These are phyloP conservation scores for Chalara sp. DNA, from an alignment of 2,329 filamentous ascomycete genomes.

Conservation along the genomic window DNA sequence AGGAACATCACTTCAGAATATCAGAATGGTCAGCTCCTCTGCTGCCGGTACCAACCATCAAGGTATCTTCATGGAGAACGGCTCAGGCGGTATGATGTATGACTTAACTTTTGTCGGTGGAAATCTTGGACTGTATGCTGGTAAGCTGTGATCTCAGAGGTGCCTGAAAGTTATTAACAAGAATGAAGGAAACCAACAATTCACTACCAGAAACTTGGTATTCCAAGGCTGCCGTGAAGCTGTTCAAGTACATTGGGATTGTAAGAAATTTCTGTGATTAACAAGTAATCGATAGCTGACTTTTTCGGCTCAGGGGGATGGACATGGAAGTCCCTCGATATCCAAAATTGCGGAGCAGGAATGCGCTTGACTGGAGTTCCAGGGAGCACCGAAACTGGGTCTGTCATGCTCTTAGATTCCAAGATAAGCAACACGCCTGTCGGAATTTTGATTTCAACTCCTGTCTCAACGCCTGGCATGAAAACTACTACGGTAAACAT, in stretches of 20 bases:
- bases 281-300: slow-evolving; percentile 45
- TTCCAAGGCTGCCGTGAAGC: slow-evolving; percentile 21
- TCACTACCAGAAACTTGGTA: slow-evolving; percentile 48
- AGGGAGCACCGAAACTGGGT: slow-evolving; percentile 41
- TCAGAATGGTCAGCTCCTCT: slow-evolving; percentile 50
- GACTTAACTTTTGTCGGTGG: slow-evolving; percentile 57
- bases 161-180: background rate
- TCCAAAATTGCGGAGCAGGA: slow-evolving; percentile 46
- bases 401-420: slow-evolving; percentile 50
- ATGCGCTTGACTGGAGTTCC: slow-evolving; percentile 41
- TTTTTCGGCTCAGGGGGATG: slow-evolving; percentile 55
- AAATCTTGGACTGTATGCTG: slow-evolving; percentile 47
- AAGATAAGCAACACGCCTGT: slow-evolving; percentile 40
- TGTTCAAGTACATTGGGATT: background rate
- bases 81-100: slow-evolving; percentile 52
- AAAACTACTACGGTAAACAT: slow-evolving; percentile 69
- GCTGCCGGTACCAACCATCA: slow-evolving; percentile 41
- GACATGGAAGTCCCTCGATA: slow-evolving; percentile 42
- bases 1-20: slow-evolving; percentile 55
- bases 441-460: slow-evolving; percentile 42
- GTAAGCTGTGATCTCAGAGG: background rate
- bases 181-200: slow-evolving; percentile 53
- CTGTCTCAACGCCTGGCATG: slow-evolving; percentile 46
- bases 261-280: slow-evolving; percentile 24
- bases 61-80: slow-evolving; percentile 53